A percentile compares a stretch with the other conserved stretches of the same genome.
These are phyloP conservation scores for Ceratocystis destructans DNA, from an alignment of 2,329 filamentous ascomycete species.

Conservation along the genomic window DNA sequence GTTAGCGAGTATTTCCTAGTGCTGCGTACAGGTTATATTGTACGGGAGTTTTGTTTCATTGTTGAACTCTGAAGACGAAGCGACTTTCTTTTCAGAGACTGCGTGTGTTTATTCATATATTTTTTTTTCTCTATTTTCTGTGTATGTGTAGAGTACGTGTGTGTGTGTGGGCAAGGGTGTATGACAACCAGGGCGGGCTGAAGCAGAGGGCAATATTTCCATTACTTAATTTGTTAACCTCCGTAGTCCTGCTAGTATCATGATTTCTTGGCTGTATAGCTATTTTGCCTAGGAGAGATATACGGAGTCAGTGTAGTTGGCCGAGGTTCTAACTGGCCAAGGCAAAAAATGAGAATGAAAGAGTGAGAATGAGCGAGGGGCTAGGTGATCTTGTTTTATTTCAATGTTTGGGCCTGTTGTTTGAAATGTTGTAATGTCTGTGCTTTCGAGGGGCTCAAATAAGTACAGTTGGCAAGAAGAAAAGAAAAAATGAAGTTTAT, in stretches of 20 bases:
- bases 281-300: background rate
- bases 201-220: background rate
- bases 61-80: background rate
- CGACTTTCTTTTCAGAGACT: background rate
- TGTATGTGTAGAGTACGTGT: background rate
- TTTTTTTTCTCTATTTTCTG: background rate
- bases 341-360: background rate
- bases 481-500: background rate
- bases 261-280: background rate
- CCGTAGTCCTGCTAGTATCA: conserved; percentile 4
- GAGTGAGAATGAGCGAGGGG: background rate
- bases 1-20: conserved; percentile 2
- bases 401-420: conserved; percentile 1
- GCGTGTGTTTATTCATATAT: background rate
- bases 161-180: background rate
- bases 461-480: background rate
- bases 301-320: background rate
- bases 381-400: background rate
- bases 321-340: background rate
- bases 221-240: background rate
- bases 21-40: background rate
- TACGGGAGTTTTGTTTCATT: conserved; percentile 5
- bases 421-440: background rate
- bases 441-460: background rate
- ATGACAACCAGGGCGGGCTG: background rate